Evolutionary conservation across 306 rosid species (phyloP).

Genomic region (Fagus sylvatica): DNA sequence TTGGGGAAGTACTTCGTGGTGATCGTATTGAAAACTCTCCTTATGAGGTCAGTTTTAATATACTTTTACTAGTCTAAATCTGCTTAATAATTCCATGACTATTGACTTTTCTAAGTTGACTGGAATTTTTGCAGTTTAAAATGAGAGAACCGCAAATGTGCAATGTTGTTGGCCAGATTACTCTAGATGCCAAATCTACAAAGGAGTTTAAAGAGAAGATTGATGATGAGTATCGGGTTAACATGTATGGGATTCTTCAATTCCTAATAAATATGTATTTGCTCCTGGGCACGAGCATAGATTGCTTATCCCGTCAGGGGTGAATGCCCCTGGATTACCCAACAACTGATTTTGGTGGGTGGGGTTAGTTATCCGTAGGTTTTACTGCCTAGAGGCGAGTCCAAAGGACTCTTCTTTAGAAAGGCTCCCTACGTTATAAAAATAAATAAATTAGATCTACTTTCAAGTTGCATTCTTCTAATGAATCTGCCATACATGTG

Average conservation of each 20-base stretch:
- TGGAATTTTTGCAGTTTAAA: slow-evolving; percentile 65
- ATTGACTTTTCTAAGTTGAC: slow-evolving; percentile 14
- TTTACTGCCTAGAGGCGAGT: too few relatives aligned
- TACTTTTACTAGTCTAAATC: not conserved
- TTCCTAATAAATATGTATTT: slow-evolving; percentile 2
- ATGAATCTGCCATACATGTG: slow-evolving; percentile 21
- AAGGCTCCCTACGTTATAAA: too few relatives aligned
- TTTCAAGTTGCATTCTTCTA: slow-evolving; percentile 14
- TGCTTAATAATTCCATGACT: slow-evolving; percentile 17
- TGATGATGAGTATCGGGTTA: slow-evolving; percentile 91
- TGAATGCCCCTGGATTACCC: too few relatives aligned
- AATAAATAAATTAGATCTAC: not conserved
- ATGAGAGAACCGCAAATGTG: slow-evolving; percentile 96
- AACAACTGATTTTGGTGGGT: too few relatives aligned
- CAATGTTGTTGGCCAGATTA: slow-evolving; percentile 52
- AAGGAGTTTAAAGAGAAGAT: slow-evolving; percentile 94
- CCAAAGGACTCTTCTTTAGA: too few relatives aligned
- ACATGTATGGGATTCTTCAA: slow-evolving; percentile 59
- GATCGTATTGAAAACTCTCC: slow-evolving; percentile 97
- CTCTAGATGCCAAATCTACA: slow-evolving; percentile 73
- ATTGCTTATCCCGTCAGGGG: too few relatives aligned
- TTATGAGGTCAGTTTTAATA: slow-evolving; percentile 61
- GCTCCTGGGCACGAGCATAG: not conserved
- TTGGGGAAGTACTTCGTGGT: slow-evolving; percentile 98
- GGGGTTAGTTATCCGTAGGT: too few relatives aligned